phyloP scores from a whole-genome alignment of 2,329 filamentous ascomycete genomes.

The Phialocephala subalpina region DNA sequence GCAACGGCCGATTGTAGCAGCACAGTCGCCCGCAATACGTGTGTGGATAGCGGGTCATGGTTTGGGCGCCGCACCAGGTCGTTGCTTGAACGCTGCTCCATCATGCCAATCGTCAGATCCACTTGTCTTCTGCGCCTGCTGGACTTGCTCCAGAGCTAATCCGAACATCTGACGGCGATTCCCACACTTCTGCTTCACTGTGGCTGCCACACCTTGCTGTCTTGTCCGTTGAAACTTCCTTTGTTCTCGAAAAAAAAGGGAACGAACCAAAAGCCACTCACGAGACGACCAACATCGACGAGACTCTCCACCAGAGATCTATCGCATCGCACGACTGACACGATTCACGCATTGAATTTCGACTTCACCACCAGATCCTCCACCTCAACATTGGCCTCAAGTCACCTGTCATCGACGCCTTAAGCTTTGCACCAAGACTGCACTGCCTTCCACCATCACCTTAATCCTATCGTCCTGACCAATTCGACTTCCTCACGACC shows the following conservation, averaged over 20 bases:
- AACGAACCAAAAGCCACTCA: slow-evolving; percentile 31
- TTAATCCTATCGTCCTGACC: slow-evolving; percentile 9
- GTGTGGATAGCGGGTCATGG: slow-evolving; percentile 5
- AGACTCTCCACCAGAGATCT: slow-evolving; percentile 2
- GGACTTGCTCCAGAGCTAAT: not conserved
- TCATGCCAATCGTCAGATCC: slow-evolving; percentile 28
- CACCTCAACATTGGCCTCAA: slow-evolving; percentile 25
- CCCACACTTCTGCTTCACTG: slow-evolving; percentile 8
- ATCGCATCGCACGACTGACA: not conserved
- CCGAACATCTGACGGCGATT: slow-evolving; percentile 14
- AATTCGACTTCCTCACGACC: slow-evolving; percentile 18
- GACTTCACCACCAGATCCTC: slow-evolving; percentile 10
- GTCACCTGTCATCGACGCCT: slow-evolving; percentile 29
- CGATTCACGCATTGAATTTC: not conserved
- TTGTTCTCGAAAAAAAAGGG: slow-evolving; percentile 21
- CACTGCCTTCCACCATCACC: slow-evolving; percentile 25
- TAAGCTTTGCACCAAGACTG: slow-evolving; percentile 30
- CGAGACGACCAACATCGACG: slow-evolving; percentile 27
- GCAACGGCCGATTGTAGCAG: not conserved
- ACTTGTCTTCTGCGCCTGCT: slow-evolving; percentile 5
- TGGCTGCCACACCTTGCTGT: slow-evolving; percentile 23
- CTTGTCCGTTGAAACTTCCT: slow-evolving; percentile 22
- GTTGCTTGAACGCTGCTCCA: slow-evolving; percentile 25
- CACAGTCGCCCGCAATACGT: not conserved
- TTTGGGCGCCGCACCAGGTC: slow-evolving; percentile 12